Evolutionary conservation across 148 eudicot species (phyloP).

Genomic region (Silene uniflora): DNA sequence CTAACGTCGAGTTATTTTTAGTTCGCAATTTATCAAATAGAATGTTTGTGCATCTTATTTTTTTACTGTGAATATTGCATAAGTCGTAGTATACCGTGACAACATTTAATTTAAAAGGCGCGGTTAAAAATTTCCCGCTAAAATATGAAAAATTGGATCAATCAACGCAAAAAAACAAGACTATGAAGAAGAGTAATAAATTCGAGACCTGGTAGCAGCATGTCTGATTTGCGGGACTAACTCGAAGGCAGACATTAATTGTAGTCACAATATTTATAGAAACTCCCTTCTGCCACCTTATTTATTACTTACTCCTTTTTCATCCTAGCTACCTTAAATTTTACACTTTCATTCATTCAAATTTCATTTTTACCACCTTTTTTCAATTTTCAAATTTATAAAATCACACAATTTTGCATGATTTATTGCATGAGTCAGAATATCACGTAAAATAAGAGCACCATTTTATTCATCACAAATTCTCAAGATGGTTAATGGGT

Average conservation of each 20-base stretch:
- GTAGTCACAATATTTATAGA: conserved; percentile 13
- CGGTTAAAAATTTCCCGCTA: not conserved
- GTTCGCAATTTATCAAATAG: too few relatives aligned
- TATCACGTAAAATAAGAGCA: conserved; percentile 13
- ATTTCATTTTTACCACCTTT: not conserved
- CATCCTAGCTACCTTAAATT: not conserved
- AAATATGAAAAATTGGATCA: not conserved
- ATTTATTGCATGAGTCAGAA: conserved; percentile 31
- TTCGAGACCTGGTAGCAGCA: conserved; percentile 1
- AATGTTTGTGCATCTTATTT: too few relatives aligned
- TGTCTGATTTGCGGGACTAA: conserved; percentile 3
- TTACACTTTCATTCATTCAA: not conserved
- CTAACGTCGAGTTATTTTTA: too few relatives aligned
- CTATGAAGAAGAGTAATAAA: not conserved
- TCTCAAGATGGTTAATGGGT: too few relatives aligned
- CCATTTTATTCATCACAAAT: not conserved
- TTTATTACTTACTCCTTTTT: conserved; percentile 3
- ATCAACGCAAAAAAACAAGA: not conserved
- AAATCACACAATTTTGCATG: not conserved
- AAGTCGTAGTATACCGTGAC: too few relatives aligned
- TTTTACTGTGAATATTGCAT: too few relatives aligned
- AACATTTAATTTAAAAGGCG: not conserved
- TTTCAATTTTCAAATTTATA: conserved; percentile 16
- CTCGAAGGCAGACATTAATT: not conserved
- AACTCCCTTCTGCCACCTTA: not conserved